These are phyloP conservation scores for Solanum paucissectum DNA, from an alignment of 257 asterid genomes.

Conservation along the genomic window DNA sequence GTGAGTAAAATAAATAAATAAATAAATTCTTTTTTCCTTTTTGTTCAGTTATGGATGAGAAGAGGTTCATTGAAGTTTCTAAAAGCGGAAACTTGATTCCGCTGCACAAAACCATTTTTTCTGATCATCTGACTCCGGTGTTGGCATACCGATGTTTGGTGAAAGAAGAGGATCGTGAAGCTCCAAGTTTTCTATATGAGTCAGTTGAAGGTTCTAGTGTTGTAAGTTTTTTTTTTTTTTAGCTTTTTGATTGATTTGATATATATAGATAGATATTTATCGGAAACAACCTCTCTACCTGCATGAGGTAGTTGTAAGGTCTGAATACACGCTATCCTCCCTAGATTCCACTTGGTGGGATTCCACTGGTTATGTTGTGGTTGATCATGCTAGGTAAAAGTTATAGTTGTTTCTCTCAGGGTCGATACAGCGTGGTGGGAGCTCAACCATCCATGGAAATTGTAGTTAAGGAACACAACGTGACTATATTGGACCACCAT, in stretches of 20 bases:
- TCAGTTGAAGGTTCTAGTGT: slow-evolving; percentile 26
- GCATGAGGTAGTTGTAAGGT: no score
- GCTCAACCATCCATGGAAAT: slow-evolving; percentile 79
- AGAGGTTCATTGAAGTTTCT: slow-evolving; percentile 55
- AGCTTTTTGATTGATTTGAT: background rate
- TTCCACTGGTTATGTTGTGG: background rate
- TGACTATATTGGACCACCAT: slow-evolving; percentile 56
- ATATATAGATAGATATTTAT: background rate
- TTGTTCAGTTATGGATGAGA: slow-evolving; percentile 43
- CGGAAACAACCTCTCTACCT: no score
- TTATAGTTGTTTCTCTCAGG: slow-evolving; percentile 27
- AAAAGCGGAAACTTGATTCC: slow-evolving; percentile 62
- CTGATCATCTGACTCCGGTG: slow-evolving; percentile 87
- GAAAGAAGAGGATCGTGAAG: slow-evolving; percentile 79
- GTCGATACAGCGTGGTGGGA: slow-evolving; percentile 85
- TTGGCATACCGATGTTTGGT: slow-evolving; percentile 91
- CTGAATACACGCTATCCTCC: no score
- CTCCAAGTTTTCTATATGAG: slow-evolving; percentile 87
- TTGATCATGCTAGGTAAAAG: background rate
- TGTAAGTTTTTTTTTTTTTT: slow-evolving; percentile 24
- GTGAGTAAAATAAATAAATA: no score
- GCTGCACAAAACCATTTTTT: slow-evolving; percentile 55
- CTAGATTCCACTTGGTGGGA: background rate
- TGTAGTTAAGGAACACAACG: slow-evolving; percentile 63
- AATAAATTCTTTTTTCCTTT: background rate